Conservation (phyloP, 257 asterid species). For the Phtheirospermum japonicum region DNA sequence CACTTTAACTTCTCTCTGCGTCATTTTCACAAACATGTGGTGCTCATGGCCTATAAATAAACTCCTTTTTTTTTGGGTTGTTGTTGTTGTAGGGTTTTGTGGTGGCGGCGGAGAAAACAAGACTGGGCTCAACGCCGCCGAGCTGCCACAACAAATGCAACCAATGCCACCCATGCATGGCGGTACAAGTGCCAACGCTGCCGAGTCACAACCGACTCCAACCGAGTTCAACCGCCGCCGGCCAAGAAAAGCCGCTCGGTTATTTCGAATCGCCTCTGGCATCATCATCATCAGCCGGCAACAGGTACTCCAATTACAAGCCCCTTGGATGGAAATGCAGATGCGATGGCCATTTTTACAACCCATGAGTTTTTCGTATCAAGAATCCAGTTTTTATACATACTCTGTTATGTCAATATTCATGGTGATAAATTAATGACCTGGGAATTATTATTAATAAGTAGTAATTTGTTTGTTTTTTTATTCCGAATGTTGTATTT, state of each 20-base stretch:
- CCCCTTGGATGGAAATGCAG: constrained; percentile 99
- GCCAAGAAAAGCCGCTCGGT: constrained; percentile 27
- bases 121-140: constrained; percentile 96
- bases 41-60: too few species aligned
- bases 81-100: constrained; percentile 55
- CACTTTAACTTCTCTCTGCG: not conserved
- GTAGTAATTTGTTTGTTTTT: not conserved
- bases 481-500: not conserved
- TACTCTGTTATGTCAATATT: too few species aligned
- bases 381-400: too few species aligned
- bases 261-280: constrained; percentile 39
- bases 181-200: constrained; percentile 76
- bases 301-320: constrained; percentile 96
- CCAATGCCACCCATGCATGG: constrained; percentile 97
- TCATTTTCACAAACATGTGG: too few species aligned
- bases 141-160: constrained; percentile 92
- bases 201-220: constrained; percentile 48
- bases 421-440: not conserved
- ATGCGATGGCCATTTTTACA: constrained; percentile 74
- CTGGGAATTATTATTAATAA: not conserved
- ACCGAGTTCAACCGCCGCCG: constrained; percentile 15
- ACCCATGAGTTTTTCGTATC: constrained; percentile 41
- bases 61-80: too few species aligned
- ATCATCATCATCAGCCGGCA: constrained; percentile 30
- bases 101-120: constrained; percentile 69